A percentile compares a stretch with the other conserved stretches of the same genome.
These are phyloP conservation scores for Raphanus sativus DNA, from an alignment of 345 rosid species.

Conservation along the genomic window DNA sequence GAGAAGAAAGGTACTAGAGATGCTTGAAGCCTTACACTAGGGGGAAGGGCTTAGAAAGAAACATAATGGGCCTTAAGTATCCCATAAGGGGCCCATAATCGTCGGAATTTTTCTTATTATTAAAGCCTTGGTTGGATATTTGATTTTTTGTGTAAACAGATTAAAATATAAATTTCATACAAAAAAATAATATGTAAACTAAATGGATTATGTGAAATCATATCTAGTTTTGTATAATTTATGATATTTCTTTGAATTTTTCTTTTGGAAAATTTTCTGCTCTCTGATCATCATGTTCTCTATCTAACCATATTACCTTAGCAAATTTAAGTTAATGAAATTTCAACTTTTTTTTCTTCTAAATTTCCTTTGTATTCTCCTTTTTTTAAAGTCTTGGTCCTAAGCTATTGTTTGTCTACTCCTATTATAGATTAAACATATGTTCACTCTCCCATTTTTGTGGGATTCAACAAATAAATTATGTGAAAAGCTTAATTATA, in stretches of 20 bases:
- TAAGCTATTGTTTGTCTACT: neutral
- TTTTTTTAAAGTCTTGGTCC: neutral
- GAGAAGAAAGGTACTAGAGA: neutral
- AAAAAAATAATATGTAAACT: too few species aligned
- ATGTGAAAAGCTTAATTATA: neutral
- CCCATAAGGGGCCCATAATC: conserved; percentile 27
- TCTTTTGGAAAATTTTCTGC: too few species aligned
- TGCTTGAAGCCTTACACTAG: neutral
- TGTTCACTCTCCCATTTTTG: conserved; percentile 17
- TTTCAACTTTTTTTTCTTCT: neutral
- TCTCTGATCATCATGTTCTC: too few species aligned
- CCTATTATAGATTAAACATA: neutral
- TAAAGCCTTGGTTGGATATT: neutral
- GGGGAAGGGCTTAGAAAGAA: conserved; percentile 19
- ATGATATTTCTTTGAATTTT: too few species aligned
- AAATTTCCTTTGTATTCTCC: neutral
- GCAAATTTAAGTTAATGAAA: neutral
- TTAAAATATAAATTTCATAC: too few species aligned
- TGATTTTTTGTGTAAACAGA: too few species aligned
- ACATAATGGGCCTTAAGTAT: conserved; percentile 30
- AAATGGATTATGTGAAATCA: too few species aligned
- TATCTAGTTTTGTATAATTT: too few species aligned
- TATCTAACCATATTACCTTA: neutral
- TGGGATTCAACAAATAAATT: conserved; percentile 11
- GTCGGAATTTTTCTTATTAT: neutral